phyloP scores from a whole-genome alignment of 495 filamentous ascomycete species.

The Margaritispora aquatica region DNA sequence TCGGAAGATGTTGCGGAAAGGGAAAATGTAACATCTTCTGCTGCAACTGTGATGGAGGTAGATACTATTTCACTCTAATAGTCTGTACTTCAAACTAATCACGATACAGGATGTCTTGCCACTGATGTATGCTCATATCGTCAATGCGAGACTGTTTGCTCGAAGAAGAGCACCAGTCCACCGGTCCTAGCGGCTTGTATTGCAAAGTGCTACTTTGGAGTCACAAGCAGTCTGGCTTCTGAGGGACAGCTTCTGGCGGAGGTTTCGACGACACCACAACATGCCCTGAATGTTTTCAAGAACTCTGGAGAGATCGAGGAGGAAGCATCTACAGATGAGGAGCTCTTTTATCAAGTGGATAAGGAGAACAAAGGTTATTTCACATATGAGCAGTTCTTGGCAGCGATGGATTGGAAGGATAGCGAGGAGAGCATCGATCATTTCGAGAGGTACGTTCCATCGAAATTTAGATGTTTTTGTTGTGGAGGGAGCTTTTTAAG shows the following conservation, averaged over 20 bases:
- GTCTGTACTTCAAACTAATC: not conserved
- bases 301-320: not conserved
- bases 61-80: not conserved
- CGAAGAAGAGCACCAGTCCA: not conserved
- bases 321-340: not conserved
- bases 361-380: not conserved
- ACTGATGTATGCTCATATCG: not conserved
- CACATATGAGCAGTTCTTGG: not conserved
- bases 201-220: not conserved
- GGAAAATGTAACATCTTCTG: not conserved
- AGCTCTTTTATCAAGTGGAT: not conserved
- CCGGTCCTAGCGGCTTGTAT: not conserved
- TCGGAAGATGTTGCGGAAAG: not conserved
- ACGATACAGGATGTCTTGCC: not conserved
- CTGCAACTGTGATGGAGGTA: not conserved
- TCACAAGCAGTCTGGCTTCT: not conserved
- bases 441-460: not conserved
- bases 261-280: not conserved
- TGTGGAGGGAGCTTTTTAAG: not conserved
- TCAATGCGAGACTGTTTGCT: not conserved
- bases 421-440: not conserved
- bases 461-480: not conserved
- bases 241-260: not conserved
- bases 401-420: not conserved
- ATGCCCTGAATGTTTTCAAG: not conserved